These are phyloP conservation scores for Capsicum baccatum DNA, from an alignment of 257 asterid genomes.

Conservation along the genomic window DNA sequence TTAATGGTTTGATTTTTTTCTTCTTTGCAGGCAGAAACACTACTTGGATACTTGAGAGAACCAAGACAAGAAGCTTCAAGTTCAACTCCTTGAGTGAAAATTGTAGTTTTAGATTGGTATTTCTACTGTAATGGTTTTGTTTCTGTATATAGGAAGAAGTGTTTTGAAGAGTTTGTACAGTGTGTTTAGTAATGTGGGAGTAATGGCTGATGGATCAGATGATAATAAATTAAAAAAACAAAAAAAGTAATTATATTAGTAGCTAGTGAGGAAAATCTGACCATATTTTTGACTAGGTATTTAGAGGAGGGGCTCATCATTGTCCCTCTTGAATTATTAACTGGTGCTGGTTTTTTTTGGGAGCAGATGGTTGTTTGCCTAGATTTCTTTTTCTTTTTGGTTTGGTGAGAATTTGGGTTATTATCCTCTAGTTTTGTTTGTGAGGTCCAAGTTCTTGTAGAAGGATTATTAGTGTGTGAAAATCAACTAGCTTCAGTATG, in stretches of 20 bases:
- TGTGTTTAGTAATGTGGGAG: constrained; percentile 50
- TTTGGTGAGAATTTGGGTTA: constrained; percentile 43
- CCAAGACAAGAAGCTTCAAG: constrained; percentile 88
- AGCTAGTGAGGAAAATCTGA: constrained; percentile 54
- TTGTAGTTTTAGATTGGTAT: constrained; percentile 39
- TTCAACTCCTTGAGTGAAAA: constrained; percentile 55
- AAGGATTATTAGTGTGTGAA: constrained; percentile 32
- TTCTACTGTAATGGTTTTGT: constrained; percentile 43
- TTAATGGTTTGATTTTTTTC: background rate
- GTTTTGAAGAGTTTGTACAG: constrained; percentile 58
- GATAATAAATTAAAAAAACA: constrained; percentile 6
- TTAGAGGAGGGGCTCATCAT: constrained; percentile 24
- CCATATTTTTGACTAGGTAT: constrained; percentile 51
- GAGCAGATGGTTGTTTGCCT: constrained; percentile 37
- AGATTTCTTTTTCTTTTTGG: constrained; percentile 35
- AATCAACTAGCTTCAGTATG: constrained; percentile 19
- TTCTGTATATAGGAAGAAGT: constrained; percentile 54
- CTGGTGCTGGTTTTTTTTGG: constrained; percentile 38
- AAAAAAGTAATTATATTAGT: constrained; percentile 23
- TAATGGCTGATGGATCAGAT: constrained; percentile 19
- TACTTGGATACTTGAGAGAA: constrained; percentile 91
- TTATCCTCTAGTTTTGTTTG: constrained; percentile 61
- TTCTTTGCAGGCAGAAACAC: constrained; percentile 84
- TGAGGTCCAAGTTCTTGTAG: constrained; percentile 51
- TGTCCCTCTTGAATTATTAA: constrained; percentile 37